Evolutionary conservation across 2,329 filamentous ascomycete species (phyloP).

Genomic region (Trichoderma pleuroti): DNA sequence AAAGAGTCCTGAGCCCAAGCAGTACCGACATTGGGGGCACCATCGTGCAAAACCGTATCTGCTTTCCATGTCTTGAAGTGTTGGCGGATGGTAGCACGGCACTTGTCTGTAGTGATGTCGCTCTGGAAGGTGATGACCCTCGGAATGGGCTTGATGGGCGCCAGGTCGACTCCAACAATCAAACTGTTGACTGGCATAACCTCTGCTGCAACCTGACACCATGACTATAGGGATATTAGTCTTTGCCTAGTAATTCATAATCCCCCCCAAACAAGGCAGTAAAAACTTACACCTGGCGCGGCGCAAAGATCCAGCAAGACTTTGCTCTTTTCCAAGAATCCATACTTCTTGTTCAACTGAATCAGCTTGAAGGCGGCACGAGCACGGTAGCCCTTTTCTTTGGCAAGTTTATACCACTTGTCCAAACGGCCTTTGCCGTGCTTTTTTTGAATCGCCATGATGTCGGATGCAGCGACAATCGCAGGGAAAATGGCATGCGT

Average conservation of each 20-base stretch:
- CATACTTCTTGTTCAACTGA: slow-evolving; percentile 98
- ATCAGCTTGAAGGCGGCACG: slow-evolving; percentile 97
- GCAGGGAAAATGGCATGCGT: not conserved
- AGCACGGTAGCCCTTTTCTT: slow-evolving; percentile 95
- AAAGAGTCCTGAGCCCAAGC: slow-evolving; percentile 99
- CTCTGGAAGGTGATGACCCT: slow-evolving; percentile 93
- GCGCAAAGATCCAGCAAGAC: slow-evolving; percentile 97
- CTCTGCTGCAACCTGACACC: slow-evolving; percentile 95
- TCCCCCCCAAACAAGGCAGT: not conserved
- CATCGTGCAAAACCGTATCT: slow-evolving; percentile 92
- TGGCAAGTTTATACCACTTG: slow-evolving; percentile 98
- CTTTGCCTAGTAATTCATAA: not conserved
- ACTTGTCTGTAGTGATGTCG: slow-evolving; percentile 97
- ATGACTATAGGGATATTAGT: slow-evolving; percentile 56
- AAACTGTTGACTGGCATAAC: slow-evolving; percentile 87
- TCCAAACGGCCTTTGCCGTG: slow-evolving; percentile 97
- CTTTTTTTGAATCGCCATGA: slow-evolving; percentile 97
- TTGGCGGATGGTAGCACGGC: slow-evolving; percentile 79
- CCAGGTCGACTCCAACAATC: slow-evolving; percentile 90
- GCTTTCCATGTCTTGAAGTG: slow-evolving; percentile 96
- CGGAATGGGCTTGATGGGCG: slow-evolving; percentile 93
- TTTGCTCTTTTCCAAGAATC: slow-evolving; percentile 94
- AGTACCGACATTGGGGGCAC: slow-evolving; percentile 95
- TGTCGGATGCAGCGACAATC: slow-evolving; percentile 13
- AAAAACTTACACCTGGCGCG: slow-evolving; percentile 73